Conservation (phyloP, 1,284 basidiomycete species). For the Ganoderma lucidum region DNA sequence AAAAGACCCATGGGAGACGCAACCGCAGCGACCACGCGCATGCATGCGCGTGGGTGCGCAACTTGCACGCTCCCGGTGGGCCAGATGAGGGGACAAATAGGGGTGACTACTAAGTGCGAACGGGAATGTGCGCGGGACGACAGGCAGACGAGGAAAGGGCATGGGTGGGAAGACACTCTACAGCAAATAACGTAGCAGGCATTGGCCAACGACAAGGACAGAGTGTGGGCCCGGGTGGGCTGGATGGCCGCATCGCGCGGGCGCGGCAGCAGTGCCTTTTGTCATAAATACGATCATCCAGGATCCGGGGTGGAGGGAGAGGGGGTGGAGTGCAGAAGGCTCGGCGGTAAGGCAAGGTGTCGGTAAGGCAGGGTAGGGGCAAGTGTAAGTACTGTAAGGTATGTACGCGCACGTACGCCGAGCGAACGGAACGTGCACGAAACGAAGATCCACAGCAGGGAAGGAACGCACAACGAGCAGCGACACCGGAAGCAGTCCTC, state of each 20-base stretch:
- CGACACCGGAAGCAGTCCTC: slow-evolving; percentile 11
- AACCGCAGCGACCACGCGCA: background rate
- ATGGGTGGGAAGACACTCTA: slow-evolving; percentile 4
- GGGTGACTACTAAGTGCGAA: background rate
- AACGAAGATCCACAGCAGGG: background rate
- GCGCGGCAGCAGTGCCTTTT: slow-evolving; percentile 30
- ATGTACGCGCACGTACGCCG: background rate
- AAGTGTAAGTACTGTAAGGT: background rate
- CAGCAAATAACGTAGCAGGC: slow-evolving; percentile 11
- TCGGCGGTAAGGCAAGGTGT: background rate
- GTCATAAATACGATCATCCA: slow-evolving; percentile 37
- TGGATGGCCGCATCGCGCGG: slow-evolving; percentile 15
- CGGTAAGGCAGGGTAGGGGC: background rate
- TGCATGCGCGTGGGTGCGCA: background rate
- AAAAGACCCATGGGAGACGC: background rate
- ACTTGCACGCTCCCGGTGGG: background rate
- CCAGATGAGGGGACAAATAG: background rate
- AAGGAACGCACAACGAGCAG: background rate
- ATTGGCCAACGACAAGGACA: background rate
- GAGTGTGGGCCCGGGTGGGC: background rate
- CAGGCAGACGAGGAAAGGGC: background rate
- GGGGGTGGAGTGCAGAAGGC: background rate
- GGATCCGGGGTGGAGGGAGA: slow-evolving; percentile 11
- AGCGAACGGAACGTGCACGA: background rate
- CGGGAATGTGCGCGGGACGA: background rate